These are phyloP conservation scores for Mucor racemosus DNA, from an alignment of 371 early-diverging fungal genomes.

Conservation along the genomic window DNA sequence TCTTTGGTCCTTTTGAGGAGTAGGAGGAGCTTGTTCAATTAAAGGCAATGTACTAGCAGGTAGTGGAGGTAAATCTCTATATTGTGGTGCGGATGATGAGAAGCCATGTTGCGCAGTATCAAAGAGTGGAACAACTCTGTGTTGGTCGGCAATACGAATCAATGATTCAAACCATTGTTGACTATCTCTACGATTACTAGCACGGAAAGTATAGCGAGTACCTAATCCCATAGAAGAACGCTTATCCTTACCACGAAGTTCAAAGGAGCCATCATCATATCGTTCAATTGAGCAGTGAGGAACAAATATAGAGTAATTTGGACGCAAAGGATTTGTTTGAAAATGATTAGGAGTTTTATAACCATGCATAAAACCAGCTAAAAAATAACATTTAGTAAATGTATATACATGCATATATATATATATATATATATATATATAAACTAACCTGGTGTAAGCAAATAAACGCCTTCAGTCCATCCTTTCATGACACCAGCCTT, in stretches of 20 bases:
- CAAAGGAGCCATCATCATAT: conserved; percentile 30
- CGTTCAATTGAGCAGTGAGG: conserved; percentile 32
- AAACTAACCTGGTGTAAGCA: conserved; percentile 47
- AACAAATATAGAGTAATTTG: conserved; percentile 40
- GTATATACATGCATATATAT: neutral
- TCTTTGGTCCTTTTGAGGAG: neutral
- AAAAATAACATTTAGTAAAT: neutral
- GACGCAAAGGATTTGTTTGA: conserved; percentile 37
- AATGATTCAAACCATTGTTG: conserved; percentile 22
- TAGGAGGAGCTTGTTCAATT: neutral
- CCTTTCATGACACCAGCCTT: conserved; percentile 32
- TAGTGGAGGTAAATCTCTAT: conserved; percentile 28
- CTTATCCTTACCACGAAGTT: conserved; percentile 32
- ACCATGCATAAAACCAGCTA: conserved; percentile 55
- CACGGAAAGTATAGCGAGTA: conserved; percentile 15
- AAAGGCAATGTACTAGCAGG: conserved; percentile 24
- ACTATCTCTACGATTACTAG: conserved; percentile 12
- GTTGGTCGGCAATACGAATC: conserved; percentile 11
- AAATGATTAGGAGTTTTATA: conserved; percentile 44
- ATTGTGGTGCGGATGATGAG: conserved; percentile 4
- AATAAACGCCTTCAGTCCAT: conserved; percentile 45
- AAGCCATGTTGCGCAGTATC: conserved; percentile 5
- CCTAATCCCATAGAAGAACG: conserved; percentile 21
- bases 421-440: neutral
- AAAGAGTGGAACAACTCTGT: conserved; percentile 11